Evolutionary conservation across 2,329 filamentous ascomycete genomes (phyloP), one percentile per base, ranked within the genome.

Genomic region (Penicillium sp.): DNA sequence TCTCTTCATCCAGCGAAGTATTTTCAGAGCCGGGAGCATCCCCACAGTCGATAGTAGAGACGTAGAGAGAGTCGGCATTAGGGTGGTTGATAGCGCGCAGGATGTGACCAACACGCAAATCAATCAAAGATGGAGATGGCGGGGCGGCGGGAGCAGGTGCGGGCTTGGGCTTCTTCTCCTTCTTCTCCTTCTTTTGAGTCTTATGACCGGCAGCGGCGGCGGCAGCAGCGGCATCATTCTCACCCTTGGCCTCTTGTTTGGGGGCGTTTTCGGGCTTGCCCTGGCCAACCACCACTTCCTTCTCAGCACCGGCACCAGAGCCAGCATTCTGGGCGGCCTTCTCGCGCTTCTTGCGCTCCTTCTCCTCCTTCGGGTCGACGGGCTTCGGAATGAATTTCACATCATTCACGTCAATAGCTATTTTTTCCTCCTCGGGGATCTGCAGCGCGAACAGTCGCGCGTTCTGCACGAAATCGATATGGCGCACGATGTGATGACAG

Each of bases 291-390:
- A 66, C 61, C 12, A 68, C 48, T 4, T 60, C 55, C 52, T 62
- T 64, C 42, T 46, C 45, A 22, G 32, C 41, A 29, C 25, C 40
- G 31, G 54, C 46, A 12, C 48, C 56, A n/a, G n/a, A n/a, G n/a
- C n/a, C n/a, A 12, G 54, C 42, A 37, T 47, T 54, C 47, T 57
- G 44, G 29, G 61, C 70, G 18, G 71, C 71, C 75, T 95, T 95
- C 70, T 94, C 88, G 74, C 93, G 94, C 82, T 95, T 95, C 68
- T 90, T 78, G 32, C 84, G 80, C 75, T 95, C 89, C 74, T 95
- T 95, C 75, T 95, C 90, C 39, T 88, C 88, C 75, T 93, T 94
- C 55, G 84, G 80, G 52, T 95, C 88, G 45, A 90, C 79, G 13
- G 85, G 85, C 53, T 90, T 90, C 70, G 92, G 90, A 55, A 89